Evolutionary conservation across 1,284 basidiomycete species (phyloP), one percentile per base, ranked within the genome.

Genomic region (Ganoderma meredithae): DNA sequence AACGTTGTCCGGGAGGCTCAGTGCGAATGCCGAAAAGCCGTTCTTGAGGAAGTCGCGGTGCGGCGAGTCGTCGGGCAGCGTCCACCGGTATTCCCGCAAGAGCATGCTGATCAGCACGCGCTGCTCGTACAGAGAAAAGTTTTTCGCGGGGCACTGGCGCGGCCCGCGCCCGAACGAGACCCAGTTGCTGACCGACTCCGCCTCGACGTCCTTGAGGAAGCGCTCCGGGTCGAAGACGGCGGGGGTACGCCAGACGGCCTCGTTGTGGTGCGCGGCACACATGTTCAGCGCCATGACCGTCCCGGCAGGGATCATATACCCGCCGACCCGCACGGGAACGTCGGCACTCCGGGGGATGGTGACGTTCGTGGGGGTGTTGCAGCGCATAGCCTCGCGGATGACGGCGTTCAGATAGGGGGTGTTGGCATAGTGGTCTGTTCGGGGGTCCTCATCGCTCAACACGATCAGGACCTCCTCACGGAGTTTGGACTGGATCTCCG

Each of bases 61-160:
- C n/a, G 65, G 62, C n/a, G 76, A 76, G 36, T 73, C 73, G 10
- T 47, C 63, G 13, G 79, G 79, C 10, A 80, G 71, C 19, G 70
- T 68, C 76, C 77, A 79, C 63, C 75, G 69, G 55, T 74, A 80
- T 53, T 77, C 69, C 52, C 71, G 65, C 33, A 80, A 67, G 17
- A 80, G 71, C 72, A 79, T 75, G 25, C 77, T 73, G 10, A 74
- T 71, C 22, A 79, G 65, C 7, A 72, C 75, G n/a, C 77, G 75
- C 65, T 76, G 75, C 72, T 80, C 79, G 72, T 76, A 77, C 58
- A 79, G 66, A 27, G 78, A 78, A 69, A 80, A 79, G 68, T 77
- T 76, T 36, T 74, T 62, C 9, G 78, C 77, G 9, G 78, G 78
- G 65, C 78, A 80, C 65, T 76, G 75, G 12, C 78, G 71, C 5